Evolutionary conservation across 805 yeast species (phyloP).

Genomic region (Brettanomyces bruxellensis): DNA sequence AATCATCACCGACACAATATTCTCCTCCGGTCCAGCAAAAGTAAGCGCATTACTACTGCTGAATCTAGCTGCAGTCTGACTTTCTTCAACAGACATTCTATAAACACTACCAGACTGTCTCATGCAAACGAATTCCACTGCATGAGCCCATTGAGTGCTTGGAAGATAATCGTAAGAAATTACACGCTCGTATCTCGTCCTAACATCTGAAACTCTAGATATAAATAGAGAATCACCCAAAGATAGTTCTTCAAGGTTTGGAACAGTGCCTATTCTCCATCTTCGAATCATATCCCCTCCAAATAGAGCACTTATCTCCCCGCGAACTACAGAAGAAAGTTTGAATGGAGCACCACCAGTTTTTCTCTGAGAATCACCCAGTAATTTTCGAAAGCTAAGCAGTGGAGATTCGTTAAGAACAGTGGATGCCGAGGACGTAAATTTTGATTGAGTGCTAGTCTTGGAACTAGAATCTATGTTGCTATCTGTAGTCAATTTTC

Average conservation of each 20-base stretch:
- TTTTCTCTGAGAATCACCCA: conserved; percentile 67
- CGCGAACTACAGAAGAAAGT: conserved; percentile 13
- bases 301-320: conserved; percentile 58
- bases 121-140: conserved; percentile 72
- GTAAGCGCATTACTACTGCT: conserved; percentile 62
- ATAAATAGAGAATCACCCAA: conserved; percentile 59
- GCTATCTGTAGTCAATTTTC: conserved; percentile 35
- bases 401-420: conserved; percentile 64
- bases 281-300: conserved; percentile 38
- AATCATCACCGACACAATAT: conserved; percentile 7
- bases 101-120: conserved; percentile 85
- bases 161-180: conserved; percentile 81
- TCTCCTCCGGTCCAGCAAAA: conserved; percentile 52
- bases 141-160: conserved; percentile 35
- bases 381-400: conserved; percentile 43
- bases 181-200: conserved; percentile 72
- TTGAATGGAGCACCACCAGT: conserved; percentile 69
- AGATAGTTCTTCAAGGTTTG: conserved; percentile 4
- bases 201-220: conserved; percentile 63
- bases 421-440: conserved; percentile 39
- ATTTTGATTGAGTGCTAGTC: conserved; percentile 15
- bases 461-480: not conserved
- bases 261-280: conserved; percentile 13
- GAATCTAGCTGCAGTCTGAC: conserved; percentile 53
- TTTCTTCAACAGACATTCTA: conserved; percentile 64